Evolutionary conservation across 108 stramenopile genomes (phyloP), one percentile per base, ranked within the genome.

Genomic region (Fistulifera solaris): DNA sequence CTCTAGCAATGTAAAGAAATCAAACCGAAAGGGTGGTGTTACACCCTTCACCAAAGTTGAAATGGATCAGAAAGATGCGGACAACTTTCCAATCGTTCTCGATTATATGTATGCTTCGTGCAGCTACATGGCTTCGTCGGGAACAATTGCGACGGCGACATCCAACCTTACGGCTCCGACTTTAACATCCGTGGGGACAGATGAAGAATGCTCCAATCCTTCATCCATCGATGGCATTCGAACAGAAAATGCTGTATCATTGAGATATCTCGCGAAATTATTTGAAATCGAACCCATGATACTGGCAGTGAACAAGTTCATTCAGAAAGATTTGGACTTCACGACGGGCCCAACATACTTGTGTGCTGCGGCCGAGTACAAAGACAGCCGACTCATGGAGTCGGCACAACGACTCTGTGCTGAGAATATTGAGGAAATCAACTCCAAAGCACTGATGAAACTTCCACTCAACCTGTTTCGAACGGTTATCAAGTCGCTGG

Each of bases 271-370:
- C 1, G 72, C 72, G 6, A 57, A 54, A 22, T 28, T 65, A 0
- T 74, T 74, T 58, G 72, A 74, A 23, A 59, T 68, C 44, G 67
- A 68, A 47, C 47, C 67, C 1, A 46, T 74, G 22, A 61, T 56
- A 40, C 38, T 60, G 21, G 72, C 63, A 19, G 67, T 68, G 4
- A 74, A 67, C 26, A 74, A 64, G 44, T 74, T 68, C 40, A 74
- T 74, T 49, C 67, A 68, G 48, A 55, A 54, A 19, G 72, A 74
- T 40, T 50, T 74, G n/a, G 63, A 63, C 27, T 39, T 65, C 7
- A 59, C 59, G 28, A 74, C 66, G 18, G 72, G 54, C 19, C 72
- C 66, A 39, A 11, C 53, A 17, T 74, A 74, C 28, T 53, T 68
- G 12, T 40, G 39, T 8, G 28, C 58, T 17, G 72, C 67, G 0